Evolutionary conservation across 2,329 filamentous ascomycete genomes (phyloP).

Genomic region (Curvularia sp.): DNA sequence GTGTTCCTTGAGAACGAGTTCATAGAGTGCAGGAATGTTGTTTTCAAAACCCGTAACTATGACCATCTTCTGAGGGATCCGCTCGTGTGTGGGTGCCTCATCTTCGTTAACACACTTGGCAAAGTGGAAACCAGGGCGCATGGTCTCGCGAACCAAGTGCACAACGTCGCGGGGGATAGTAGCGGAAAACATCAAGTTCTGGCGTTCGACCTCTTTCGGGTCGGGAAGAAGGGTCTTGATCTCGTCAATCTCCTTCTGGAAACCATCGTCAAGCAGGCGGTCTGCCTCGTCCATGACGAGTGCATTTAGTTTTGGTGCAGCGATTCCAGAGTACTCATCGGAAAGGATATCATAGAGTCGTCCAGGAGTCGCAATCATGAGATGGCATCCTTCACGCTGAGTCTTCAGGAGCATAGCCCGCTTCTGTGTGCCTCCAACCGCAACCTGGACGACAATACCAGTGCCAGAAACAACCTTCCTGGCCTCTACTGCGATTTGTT

Average conservation of each 20-base stretch:
- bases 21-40: slow-evolving; percentile 75
- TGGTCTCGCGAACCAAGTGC: slow-evolving; percentile 74
- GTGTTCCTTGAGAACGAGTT: slow-evolving; percentile 72
- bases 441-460: slow-evolving; percentile 72
- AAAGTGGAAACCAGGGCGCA: slow-evolving; percentile 85
- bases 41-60: slow-evolving; percentile 74
- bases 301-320: slow-evolving; percentile 65
- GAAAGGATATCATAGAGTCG: slow-evolving; percentile 81
- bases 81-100: slow-evolving; percentile 83
- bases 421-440: slow-evolving; percentile 94
- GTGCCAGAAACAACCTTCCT: slow-evolving; percentile 69
- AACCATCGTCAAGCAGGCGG: slow-evolving; percentile 68
- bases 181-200: slow-evolving; percentile 94
- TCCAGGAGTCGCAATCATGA: slow-evolving; percentile 90
- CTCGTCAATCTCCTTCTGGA: slow-evolving; percentile 57
- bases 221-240: slow-evolving; percentile 66
- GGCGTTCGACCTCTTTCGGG: slow-evolving; percentile 69
- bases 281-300: slow-evolving; percentile 73
- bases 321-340: slow-evolving; percentile 68
- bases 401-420: slow-evolving; percentile 69
- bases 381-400: slow-evolving; percentile 78
- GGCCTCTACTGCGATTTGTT: slow-evolving; percentile 75
- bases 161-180: slow-evolving; percentile 88
- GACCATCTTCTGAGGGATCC: slow-evolving; percentile 81
- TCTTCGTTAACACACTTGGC: slow-evolving; percentile 85